phyloP scores from a whole-genome alignment of 495 filamentous ascomycete species.

The Eremomyces bilateralis region DNA sequence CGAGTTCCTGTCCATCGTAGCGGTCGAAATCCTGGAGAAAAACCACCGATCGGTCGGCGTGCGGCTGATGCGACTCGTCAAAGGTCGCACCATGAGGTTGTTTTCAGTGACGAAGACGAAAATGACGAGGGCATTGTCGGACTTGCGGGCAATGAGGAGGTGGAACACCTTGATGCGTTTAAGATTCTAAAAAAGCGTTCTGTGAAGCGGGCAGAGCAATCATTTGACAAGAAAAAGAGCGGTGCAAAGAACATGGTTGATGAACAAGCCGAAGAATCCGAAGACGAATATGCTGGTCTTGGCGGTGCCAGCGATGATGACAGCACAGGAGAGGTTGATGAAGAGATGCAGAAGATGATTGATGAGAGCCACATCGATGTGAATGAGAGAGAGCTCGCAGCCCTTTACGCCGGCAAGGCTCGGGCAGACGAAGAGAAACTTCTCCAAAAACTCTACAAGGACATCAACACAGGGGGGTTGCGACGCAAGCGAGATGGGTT shows the following conservation, averaged over 20 bases:
- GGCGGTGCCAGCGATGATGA: constrained; percentile 83
- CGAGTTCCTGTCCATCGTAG: too few species aligned
- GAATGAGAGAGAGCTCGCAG: constrained; percentile 62
- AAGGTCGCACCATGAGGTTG: too few species aligned
- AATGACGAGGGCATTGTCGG: background rate
- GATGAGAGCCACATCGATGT: constrained; percentile 53
- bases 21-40: too few species aligned
- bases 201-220: constrained; percentile 11
- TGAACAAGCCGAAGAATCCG: constrained; percentile 90
- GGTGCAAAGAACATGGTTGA: constrained; percentile 73
- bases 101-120: too few species aligned
- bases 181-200: background rate
- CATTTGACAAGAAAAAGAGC: constrained; percentile 69
- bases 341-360: constrained; percentile 66
- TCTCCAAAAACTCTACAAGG: constrained; percentile 73
- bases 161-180: background rate
- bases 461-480: constrained; percentile 70
- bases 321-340: constrained; percentile 45
- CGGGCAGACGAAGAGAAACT: constrained; percentile 56
- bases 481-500: constrained; percentile 58
- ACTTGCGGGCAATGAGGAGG: too few species aligned
- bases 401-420: constrained; percentile 59
- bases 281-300: constrained; percentile 92
- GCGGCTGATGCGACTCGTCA: too few species aligned
- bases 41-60: constrained; percentile 44